Percentiles rank a stretch among this genome's conserved stretches.
These are phyloP conservation scores for Filobasidium wieringae DNA, from an alignment of 768 basidiomycete species.

Conservation along the genomic window DNA sequence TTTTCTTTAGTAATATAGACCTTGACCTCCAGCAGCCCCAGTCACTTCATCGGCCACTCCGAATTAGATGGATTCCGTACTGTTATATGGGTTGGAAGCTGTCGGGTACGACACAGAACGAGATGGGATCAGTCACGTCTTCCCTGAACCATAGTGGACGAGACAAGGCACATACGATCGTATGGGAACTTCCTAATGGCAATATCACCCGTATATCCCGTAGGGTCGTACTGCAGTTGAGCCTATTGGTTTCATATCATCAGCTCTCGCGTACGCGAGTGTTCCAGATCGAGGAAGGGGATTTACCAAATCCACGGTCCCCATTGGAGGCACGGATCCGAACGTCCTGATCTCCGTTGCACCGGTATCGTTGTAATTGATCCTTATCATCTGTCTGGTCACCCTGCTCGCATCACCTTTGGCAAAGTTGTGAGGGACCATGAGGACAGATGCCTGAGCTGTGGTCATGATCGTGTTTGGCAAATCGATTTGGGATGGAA, in stretches of 20 bases:
- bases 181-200: constrained; percentile 25
- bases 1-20: no score
- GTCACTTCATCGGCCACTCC: no score
- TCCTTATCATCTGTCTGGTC: constrained; percentile 28
- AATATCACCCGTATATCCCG: constrained; percentile 20
- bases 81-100: no score
- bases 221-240: constrained; percentile 14
- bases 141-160: no score
- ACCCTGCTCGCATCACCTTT: constrained; percentile 25
- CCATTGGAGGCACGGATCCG: constrained; percentile 10
- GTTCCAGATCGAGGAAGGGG: no score
- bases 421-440: constrained; percentile 35
- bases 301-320: constrained; percentile 17
- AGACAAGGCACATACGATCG: constrained; percentile 12
- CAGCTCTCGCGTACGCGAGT: no score
- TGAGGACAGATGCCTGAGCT: constrained; percentile 21
- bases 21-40: no score
- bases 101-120: no score
- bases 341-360: constrained; percentile 19
- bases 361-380: constrained; percentile 24
- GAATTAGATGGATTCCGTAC: no score
- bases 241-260: not conserved
- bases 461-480: constrained; percentile 30
- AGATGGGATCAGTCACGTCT: no score
- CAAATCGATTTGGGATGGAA: constrained; percentile 30